Conservation (phyloP, 192 early-diverging fungal species). For the Coemansia brasiliensis region DNA sequence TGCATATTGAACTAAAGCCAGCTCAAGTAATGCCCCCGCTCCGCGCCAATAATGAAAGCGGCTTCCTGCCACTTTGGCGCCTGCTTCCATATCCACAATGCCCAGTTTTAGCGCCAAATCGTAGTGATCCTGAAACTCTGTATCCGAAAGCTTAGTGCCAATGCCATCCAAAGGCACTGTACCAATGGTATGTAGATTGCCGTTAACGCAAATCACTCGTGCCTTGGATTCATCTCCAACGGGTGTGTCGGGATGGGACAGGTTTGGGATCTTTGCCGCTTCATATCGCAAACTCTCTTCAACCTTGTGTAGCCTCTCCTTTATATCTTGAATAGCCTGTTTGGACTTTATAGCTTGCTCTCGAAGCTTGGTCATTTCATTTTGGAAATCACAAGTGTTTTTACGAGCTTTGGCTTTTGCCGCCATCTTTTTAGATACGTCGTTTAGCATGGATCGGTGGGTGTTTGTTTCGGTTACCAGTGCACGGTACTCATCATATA, state of each 20-base stretch:
- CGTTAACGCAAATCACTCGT: slow-evolving; percentile 51
- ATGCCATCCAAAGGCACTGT: slow-evolving; percentile 20
- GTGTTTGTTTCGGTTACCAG: slow-evolving; percentile 31
- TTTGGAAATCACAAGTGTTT: background rate
- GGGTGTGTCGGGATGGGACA: slow-evolving; percentile 70
- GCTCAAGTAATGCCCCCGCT: slow-evolving; percentile 82
- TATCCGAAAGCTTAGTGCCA: slow-evolving; percentile 11
- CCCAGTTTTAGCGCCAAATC: slow-evolving; percentile 65
- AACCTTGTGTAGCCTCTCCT: slow-evolving; percentile 49
- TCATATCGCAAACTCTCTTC: slow-evolving; percentile 61
- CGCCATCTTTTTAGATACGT: slow-evolving; percentile 47
- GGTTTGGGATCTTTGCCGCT: slow-evolving; percentile 77
- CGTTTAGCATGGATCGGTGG: slow-evolving; percentile 48
- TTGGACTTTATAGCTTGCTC: slow-evolving; percentile 61
- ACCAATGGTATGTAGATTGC: slow-evolving; percentile 25
- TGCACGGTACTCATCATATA: slow-evolving; percentile 51
- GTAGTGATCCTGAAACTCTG: slow-evolving; percentile 65
- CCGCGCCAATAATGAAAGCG: slow-evolving; percentile 88
- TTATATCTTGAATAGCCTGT: slow-evolving; percentile 56
- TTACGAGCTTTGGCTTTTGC: slow-evolving; percentile 19
- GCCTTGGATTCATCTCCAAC: slow-evolving; percentile 75
- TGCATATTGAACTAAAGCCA: slow-evolving; percentile 85
- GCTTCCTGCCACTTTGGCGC: slow-evolving; percentile 74
- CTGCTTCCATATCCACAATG: slow-evolving; percentile 79
- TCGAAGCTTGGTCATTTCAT: slow-evolving; percentile 9